These are phyloP conservation scores for Pleurotus citrinopileatus DNA, from an alignment of 768 basidiomycete species.

Conservation along the genomic window DNA sequence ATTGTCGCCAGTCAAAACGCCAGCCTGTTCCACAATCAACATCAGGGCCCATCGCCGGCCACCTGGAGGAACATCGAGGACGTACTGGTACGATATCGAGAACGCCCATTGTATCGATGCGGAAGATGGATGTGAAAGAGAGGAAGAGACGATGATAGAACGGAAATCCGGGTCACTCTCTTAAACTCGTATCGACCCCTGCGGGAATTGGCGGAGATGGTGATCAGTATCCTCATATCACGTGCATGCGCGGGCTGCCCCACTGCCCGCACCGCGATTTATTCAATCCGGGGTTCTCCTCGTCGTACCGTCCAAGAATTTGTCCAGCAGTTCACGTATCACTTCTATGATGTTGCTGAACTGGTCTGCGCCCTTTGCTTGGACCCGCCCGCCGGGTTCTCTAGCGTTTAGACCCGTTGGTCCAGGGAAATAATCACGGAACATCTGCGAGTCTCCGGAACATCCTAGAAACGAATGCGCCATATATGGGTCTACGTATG, in stretches of 20 bases:
- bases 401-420: too few relatives aligned
- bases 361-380: too few relatives aligned
- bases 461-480: too few relatives aligned
- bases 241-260: slow-evolving; percentile 5
- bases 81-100: slow-evolving; percentile 84
- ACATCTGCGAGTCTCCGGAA: too few relatives aligned
- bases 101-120: slow-evolving; percentile 57
- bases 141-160: slow-evolving; percentile 12
- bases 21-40: slow-evolving; percentile 51
- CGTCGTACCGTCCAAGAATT: too few relatives aligned
- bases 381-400: too few relatives aligned
- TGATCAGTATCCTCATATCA: slow-evolving; percentile 2
- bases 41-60: slow-evolving; percentile 10
- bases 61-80: slow-evolving; percentile 11
- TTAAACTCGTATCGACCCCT: slow-evolving; percentile 1
- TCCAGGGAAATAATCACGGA: too few relatives aligned
- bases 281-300: too few relatives aligned
- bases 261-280: not conserved
- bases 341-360: too few relatives aligned
- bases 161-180: slow-evolving; percentile 5
- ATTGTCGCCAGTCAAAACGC: slow-evolving; percentile 93
- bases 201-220: slow-evolving; percentile 12
- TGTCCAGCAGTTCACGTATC: too few relatives aligned
- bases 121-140: slow-evolving; percentile 10
- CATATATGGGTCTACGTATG: too few relatives aligned